Evolutionary conservation across 768 basidiomycete genomes (phyloP), one percentile per base, ranked within the genome.

Genomic region (Cubamyces sp.): DNA sequence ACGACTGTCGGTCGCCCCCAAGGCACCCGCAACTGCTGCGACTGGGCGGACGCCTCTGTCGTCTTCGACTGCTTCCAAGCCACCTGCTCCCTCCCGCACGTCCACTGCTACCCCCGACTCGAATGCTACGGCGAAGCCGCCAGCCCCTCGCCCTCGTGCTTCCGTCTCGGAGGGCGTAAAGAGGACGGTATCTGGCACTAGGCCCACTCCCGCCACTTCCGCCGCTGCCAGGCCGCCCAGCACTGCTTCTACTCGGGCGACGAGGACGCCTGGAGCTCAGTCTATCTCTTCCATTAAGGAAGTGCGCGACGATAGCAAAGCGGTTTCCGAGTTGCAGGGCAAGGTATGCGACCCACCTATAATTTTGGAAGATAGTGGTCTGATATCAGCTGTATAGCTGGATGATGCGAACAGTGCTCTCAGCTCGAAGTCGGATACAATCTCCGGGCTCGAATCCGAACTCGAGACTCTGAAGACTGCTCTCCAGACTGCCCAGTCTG

Each of bases 231-330:
- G 77, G 48, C 70, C 78, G 1, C 77, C 78, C 30, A 67, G 77
- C 57, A 69, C 78, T 26, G 63, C 78, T 16, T 67, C 75, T 46
- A 65, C 74, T 54, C 68, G 77, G 28, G 67, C 77, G 9, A 82
- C 77, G 57, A 63, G 84, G 43, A 72, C 82, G 57, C 79, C 83
- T 18, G 73, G 82, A 28, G 68, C 83, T 41, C 76, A 79, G 25
- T 92, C 91, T 15, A 85, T 92, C 50, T 82, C 88, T n/a, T 91
- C 91, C 9, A 86, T 92, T 61, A 82, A 80, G 61, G 91, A 91
- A 67, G 77, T 87, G 18, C 84, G 82, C 63, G 87, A 86, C 64
- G 86, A 86, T 65, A 77, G 74, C n/a, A 84, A 83, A 68, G 81
- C 74, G 14, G 64, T 85, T 21, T 80, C 81, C 58, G 87, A 84